Percentiles rank a stretch among this genome's conserved stretches.
These are phyloP conservation scores for Pythium coloratum DNA, from an alignment of 352 stramenopile species.

Conservation along the genomic window DNA sequence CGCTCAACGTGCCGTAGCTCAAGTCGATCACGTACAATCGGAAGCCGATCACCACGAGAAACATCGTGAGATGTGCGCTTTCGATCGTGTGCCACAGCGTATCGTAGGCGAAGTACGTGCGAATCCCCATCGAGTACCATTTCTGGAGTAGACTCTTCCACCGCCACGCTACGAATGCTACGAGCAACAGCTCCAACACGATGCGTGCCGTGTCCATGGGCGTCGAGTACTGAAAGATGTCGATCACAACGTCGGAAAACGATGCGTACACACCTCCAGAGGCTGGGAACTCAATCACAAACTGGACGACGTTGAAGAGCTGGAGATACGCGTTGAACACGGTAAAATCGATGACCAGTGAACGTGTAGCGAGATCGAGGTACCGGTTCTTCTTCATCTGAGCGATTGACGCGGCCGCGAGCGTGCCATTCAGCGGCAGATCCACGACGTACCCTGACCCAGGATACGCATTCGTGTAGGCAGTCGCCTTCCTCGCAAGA, in stretches of 20 bases:
- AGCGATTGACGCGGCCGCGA: conserved; percentile 29
- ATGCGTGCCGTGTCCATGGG: conserved; percentile 32
- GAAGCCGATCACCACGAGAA: conserved; percentile 47
- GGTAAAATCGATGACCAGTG: conserved; percentile 62
- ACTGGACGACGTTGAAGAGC: conserved; percentile 62
- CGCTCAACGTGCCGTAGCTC: conserved; percentile 56
- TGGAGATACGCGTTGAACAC: conserved; percentile 67
- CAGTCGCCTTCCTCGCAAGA: conserved; percentile 21
- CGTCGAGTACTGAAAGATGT: conserved; percentile 57
- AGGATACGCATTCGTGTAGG: conserved; percentile 45
- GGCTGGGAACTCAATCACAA: conserved; percentile 64
- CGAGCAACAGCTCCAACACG: conserved; percentile 53
- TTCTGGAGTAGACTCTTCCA: conserved; percentile 40
- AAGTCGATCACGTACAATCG: conserved; percentile 56
- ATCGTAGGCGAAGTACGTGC: conserved; percentile 30
- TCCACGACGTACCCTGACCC: conserved; percentile 65
- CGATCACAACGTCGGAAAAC: conserved; percentile 45
- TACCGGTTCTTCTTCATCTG: conserved; percentile 44
- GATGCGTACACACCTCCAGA: conserved; percentile 52
- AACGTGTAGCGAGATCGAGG: conserved; percentile 61
- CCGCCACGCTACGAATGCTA: conserved; percentile 41
- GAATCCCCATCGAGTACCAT: conserved; percentile 34
- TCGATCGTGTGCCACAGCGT: conserved; percentile 47
- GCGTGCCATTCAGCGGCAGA: conserved; percentile 38
- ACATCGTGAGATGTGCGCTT: conserved; percentile 41